Evolutionary conservation across 495 filamentous ascomycete genomes (phyloP).

Genomic region (Neurospora sp.): DNA sequence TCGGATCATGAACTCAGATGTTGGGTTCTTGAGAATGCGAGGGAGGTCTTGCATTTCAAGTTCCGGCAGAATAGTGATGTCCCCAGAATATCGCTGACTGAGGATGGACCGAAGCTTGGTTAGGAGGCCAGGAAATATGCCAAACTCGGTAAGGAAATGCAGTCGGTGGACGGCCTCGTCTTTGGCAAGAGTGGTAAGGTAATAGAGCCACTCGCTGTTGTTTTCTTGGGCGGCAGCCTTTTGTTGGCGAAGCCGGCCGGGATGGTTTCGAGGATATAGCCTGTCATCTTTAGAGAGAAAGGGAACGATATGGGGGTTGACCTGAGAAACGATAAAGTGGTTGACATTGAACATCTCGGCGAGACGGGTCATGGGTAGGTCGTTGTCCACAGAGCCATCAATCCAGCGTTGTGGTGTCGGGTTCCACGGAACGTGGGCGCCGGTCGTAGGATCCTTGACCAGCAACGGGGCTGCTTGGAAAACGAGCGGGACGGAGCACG

Average conservation of each 20-base stretch:
- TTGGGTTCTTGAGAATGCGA: slow-evolving; percentile 76
- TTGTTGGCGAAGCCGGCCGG: slow-evolving; percentile 27
- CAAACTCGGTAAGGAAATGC: slow-evolving; percentile 70
- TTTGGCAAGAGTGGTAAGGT: slow-evolving; percentile 64
- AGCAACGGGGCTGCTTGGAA: slow-evolving; percentile 67
- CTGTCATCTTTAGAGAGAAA: slow-evolving; percentile 69
- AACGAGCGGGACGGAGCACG: slow-evolving; percentile 85
- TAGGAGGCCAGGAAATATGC: slow-evolving; percentile 69
- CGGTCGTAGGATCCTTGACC: slow-evolving; percentile 78
- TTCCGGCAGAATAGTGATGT: slow-evolving; percentile 86
- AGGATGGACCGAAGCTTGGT: slow-evolving; percentile 73
- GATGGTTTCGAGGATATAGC: slow-evolving; percentile 29
- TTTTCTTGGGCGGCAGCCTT: slow-evolving; percentile 12
- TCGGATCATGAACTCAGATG: slow-evolving; percentile 73
- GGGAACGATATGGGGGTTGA: slow-evolving; percentile 88
- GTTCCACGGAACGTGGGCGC: slow-evolving; percentile 72
- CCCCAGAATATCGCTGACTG: slow-evolving; percentile 86
- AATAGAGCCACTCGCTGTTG: slow-evolving; percentile 51
- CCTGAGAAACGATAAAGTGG: slow-evolving; percentile 94
- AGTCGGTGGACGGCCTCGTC: slow-evolving; percentile 74
- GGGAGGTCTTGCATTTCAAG: slow-evolving; percentile 66
- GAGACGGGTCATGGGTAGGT: slow-evolving; percentile 83
- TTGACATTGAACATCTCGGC: slow-evolving; percentile 98
- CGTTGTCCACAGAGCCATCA: slow-evolving; percentile 89
- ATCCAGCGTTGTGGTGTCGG: slow-evolving; percentile 76